These are phyloP conservation scores for Colletotrichum sansevieriae DNA, from an alignment of 2,329 filamentous ascomycete species.

Conservation along the genomic window DNA sequence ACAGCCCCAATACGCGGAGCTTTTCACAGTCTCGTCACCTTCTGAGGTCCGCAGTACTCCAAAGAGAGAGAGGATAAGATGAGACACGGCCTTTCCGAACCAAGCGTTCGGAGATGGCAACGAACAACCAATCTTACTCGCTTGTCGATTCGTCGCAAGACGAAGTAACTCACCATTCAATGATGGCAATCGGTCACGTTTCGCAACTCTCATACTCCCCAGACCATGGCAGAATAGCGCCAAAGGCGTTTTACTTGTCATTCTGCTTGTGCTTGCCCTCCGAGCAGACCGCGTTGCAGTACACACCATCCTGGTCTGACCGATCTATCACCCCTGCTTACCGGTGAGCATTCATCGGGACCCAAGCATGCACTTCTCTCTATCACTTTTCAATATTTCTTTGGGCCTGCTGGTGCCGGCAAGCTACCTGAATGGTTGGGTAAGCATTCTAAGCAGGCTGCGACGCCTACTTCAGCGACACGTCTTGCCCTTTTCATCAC, in stretches of 20 bases:
- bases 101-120: not conserved
- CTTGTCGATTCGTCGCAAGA: constrained; percentile 1
- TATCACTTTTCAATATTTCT: not conserved
- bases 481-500: constrained; percentile 7
- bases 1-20: not conserved
- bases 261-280: not conserved
- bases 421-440: not conserved
- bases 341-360: constrained; percentile 9
- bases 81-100: not conserved
- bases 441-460: not conserved
- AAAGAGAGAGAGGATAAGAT: not conserved
- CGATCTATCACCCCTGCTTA: constrained; percentile 31
- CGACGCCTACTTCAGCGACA: constrained; percentile 2
- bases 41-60: too few species aligned
- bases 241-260: not conserved
- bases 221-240: not conserved
- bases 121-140: constrained; percentile 7
- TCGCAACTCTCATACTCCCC: not conserved
- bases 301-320: constrained; percentile 31
- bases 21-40: too few species aligned
- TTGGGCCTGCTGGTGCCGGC: not conserved
- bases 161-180: constrained; percentile 3
- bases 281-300: constrained; percentile 24
- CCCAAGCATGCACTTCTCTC: constrained; percentile 7
- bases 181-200: constrained; percentile 12